Base-by-base conservation (phyloP, 148 eudicot species). In the Limonium bicolor region DNA sequence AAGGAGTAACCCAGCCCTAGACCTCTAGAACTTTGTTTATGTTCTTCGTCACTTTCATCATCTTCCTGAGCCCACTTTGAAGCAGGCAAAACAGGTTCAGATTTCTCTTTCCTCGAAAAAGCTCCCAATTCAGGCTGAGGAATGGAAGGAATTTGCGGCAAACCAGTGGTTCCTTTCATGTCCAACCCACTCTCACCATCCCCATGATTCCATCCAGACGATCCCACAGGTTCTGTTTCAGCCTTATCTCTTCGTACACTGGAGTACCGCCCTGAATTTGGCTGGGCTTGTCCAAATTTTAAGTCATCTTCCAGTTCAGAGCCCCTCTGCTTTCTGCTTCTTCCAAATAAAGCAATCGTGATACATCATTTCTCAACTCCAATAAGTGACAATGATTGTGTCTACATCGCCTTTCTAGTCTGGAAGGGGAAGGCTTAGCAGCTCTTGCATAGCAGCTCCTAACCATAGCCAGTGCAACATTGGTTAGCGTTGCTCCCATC, bases 1-100 rank as follows among this genome's bases (percentile, higher is more conserved):
- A n/a, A 90, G 0, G 97, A 88, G 63, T 90, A 90, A 39, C 77
- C 65, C 52, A 90, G 63, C 51, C 80, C 97, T 42, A 90, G 64
- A 23, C 85, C 77, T 60, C 59, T 71, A 36, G 74, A 53, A 48
- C 78, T 74, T 64, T 66, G 63, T 56, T 71, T 79, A 33, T 66
- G 65, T 41, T 70, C 87, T 62, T 70, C 82, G 24, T 73, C 83
- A 59, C 83, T 66, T 30, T 62, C 95, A 65, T 88, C 81, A 16
- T 84, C 97, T 55, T 84, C 95, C 46, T 92, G 62, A 43, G 97
- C 95, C 97, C 97, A 90, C 66, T 90, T 90, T 27, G 97, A 90
- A 35, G 81, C 70, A 7, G 97, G 87, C 67, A 90, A 60, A 39
- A 77, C 62, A 13, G 63, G 39, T 31, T 80, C 76, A n/a, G 36